phyloP scores from a whole-genome alignment of 345 rosid genomes.

The Syzygium aromaticum region DNA sequence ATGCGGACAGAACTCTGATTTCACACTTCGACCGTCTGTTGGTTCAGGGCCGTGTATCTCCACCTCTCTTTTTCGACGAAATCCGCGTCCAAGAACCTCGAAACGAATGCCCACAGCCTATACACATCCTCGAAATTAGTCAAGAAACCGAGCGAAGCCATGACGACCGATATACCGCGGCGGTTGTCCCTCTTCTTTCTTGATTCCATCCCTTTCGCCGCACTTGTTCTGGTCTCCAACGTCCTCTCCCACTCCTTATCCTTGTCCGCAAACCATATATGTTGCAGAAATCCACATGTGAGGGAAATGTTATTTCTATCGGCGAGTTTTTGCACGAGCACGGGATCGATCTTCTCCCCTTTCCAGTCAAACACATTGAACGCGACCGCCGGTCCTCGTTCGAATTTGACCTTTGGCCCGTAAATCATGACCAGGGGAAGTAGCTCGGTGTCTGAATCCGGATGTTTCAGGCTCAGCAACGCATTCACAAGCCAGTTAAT shows the following conservation, averaged over 20 bases:
- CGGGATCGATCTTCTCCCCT: conserved; percentile 61
- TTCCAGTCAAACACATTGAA: conserved; percentile 92
- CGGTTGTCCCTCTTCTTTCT: conserved; percentile 5
- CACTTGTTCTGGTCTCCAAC: conserved; percentile 10
- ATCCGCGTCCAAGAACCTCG: conserved; percentile 83
- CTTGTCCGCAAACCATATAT: conserved; percentile 25
- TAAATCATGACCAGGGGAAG: conserved; percentile 43
- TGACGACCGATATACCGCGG: conserved; percentile 37
- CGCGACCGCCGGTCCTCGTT: conserved; percentile 53
- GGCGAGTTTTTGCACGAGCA: conserved; percentile 64
- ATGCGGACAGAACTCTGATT: background rate
- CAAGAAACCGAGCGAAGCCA: conserved; percentile 55
- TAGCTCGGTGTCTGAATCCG: conserved; percentile 25
- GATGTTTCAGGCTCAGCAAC: conserved; percentile 54
- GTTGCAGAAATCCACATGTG: conserved; percentile 34
- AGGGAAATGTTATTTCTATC: conserved; percentile 55
- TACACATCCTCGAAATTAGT: conserved; percentile 71
- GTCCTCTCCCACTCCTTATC: conserved; percentile 17
- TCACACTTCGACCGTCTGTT: conserved; percentile 40
- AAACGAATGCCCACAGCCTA: conserved; percentile 70
- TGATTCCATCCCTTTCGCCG: background rate
- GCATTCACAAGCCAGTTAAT: conserved; percentile 74
- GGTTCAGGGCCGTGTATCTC: conserved; percentile 73
- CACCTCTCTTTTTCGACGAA: conserved; percentile 90
- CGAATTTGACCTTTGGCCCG: conserved; percentile 48